These are phyloP conservation scores for Irpex sp. DNA, from an alignment of 1,284 basidiomycete species.

Conservation along the genomic window DNA sequence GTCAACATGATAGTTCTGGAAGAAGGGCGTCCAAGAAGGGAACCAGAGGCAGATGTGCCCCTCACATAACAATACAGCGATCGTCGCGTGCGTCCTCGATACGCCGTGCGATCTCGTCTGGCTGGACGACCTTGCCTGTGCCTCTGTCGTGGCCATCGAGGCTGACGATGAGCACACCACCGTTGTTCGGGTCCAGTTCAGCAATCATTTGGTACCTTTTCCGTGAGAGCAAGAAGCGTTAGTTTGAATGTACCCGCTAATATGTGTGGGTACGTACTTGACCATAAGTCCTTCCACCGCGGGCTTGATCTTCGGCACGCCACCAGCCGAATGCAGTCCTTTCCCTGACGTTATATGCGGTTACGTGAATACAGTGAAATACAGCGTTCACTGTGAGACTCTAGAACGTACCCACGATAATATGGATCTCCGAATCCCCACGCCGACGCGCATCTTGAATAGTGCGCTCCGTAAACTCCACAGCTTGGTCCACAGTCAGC, in stretches of 20 bases:
- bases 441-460: conserved; percentile 65
- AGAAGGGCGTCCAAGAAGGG: too few relatives aligned
- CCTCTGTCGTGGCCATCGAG: conserved; percentile 48
- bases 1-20: too few relatives aligned
- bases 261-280: conserved; percentile 44
- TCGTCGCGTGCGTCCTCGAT: conserved; percentile 47
- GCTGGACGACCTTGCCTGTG: conserved; percentile 43
- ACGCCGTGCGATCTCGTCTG: conserved; percentile 57
- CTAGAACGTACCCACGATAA: conserved; percentile 77
- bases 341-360: conserved; percentile 29
- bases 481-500: conserved; percentile 92
- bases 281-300: conserved; percentile 88
- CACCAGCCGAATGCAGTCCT: conserved; percentile 82
- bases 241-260: neutral
- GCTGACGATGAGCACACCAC: conserved; percentile 84
- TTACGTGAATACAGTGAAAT: neutral
- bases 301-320: conserved; percentile 88
- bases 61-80: conserved; percentile 71
- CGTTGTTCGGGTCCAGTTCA: conserved; percentile 78
- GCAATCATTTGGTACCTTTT: conserved; percentile 70
- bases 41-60: too few relatives aligned
- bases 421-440: conserved; percentile 68
- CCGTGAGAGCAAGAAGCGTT: conserved; percentile 1
- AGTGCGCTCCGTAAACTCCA: conserved; percentile 64
- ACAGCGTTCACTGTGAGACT: neutral